Evolutionary conservation across 1,284 basidiomycete species (phyloP).

Genomic region (Peniophora sp.): DNA sequence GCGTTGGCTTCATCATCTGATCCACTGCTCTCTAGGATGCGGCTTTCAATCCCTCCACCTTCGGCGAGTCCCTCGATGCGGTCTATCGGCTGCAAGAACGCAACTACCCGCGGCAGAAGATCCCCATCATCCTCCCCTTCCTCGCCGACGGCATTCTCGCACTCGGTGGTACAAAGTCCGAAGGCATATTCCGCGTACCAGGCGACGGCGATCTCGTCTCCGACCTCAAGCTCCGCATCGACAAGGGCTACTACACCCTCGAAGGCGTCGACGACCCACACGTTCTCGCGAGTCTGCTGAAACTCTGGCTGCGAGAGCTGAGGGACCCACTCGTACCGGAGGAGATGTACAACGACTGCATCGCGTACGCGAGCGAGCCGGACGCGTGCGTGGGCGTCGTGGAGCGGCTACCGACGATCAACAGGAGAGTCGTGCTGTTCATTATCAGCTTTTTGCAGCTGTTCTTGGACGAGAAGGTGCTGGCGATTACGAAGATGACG

Average conservation of each 20-base stretch:
- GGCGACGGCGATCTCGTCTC: conserved; percentile 83
- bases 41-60: conserved; percentile 89
- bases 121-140: conserved; percentile 89
- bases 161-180: conserved; percentile 73
- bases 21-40: conserved; percentile 51
- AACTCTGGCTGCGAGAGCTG: conserved; percentile 88
- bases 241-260: conserved; percentile 84
- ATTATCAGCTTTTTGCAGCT: conserved; percentile 85
- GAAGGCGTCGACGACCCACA: conserved; percentile 84
- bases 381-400: conserved; percentile 69
- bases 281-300: conserved; percentile 80
- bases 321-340: conserved; percentile 82
- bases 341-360: conserved; percentile 83
- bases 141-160: conserved; percentile 85
- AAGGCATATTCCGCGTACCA: conserved; percentile 88
- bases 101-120: conserved; percentile 75
- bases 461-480: conserved; percentile 72
- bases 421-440: conserved; percentile 78
- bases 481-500: conserved; percentile 80
- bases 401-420: conserved; percentile 71
- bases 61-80: conserved; percentile 80
- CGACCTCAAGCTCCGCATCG: conserved; percentile 80
- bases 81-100: conserved; percentile 78
- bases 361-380: conserved; percentile 59
- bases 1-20: not conserved